Evolutionary conservation across 805 yeast genomes (phyloP).

Genomic region (Pichia californica): DNA sequence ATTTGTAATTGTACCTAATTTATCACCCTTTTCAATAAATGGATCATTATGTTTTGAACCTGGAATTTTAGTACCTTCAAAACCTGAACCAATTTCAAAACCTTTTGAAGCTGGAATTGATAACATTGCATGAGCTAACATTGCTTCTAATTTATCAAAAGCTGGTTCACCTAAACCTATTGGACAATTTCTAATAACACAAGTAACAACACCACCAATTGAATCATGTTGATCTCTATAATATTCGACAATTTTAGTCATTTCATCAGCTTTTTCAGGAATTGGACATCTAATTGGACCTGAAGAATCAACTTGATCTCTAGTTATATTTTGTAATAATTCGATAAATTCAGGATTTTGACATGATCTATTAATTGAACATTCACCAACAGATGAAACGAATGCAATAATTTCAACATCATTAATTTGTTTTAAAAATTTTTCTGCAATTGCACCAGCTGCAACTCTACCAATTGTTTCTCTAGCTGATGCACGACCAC

Average conservation of each 20-base stretch:
- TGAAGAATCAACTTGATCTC: constrained; percentile 79
- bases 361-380: constrained; percentile 71
- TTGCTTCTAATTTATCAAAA: constrained; percentile 93
- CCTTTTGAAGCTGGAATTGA: constrained; percentile 98
- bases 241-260: constrained; percentile 83
- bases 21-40: constrained; percentile 55
- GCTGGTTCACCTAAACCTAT: constrained; percentile 97
- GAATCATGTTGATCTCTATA: constrained; percentile 85
- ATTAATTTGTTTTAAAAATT: constrained; percentile 67
- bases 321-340: constrained; percentile 66
- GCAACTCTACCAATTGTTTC: constrained; percentile 99
- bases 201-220: constrained; percentile 96
- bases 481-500: constrained; percentile 95
- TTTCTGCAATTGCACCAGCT: constrained; percentile 97
- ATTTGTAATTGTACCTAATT: constrained; percentile 81
- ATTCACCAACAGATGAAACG: constrained; percentile 85
- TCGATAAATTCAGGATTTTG: constrained; percentile 57
- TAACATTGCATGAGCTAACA: constrained; percentile 95
- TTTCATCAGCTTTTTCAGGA: constrained; percentile 55
- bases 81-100: constrained; percentile 96
- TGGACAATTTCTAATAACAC: constrained; percentile 92
- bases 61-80: constrained; percentile 79
- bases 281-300: constrained; percentile 97
- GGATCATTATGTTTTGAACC: constrained; percentile 95
- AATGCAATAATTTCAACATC: constrained; percentile 93